Conservation (phyloP, 768 basidiomycete genomes). For the Strobilomyces echinocephalus region DNA sequence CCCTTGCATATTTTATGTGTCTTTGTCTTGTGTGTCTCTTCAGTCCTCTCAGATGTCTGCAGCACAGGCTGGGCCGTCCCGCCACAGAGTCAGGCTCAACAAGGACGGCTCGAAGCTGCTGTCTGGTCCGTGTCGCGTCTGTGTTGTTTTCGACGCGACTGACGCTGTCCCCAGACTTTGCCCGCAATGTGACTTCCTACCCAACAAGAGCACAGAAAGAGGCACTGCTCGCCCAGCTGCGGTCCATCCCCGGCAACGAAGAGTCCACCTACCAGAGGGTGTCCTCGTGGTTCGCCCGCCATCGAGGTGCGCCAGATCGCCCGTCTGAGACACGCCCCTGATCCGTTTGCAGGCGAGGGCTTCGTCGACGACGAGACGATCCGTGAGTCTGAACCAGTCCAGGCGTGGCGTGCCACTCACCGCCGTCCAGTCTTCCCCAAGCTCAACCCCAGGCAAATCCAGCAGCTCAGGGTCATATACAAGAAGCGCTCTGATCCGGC, state of each 20-base stretch:
- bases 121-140: too few species aligned
- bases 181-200: conserved; percentile 8
- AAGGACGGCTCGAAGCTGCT: conserved; percentile 8
- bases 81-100: not conserved
- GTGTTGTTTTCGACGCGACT: too few species aligned
- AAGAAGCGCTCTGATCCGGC: conserved; percentile 13
- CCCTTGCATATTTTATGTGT: not conserved
- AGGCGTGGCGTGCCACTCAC: conserved; percentile 4
- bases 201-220: conserved; percentile 14
- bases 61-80: conserved; percentile 3
- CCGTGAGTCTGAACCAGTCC: conserved; percentile 15
- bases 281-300: conserved; percentile 19
- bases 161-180: conserved; percentile 17
- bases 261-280: conserved; percentile 15
- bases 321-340: not conserved
- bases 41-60: too few species aligned
- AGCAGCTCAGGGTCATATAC: conserved; percentile 18
- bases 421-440: conserved; percentile 24
- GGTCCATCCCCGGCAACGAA: conserved; percentile 22
- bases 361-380: conserved; percentile 24
- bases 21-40: conserved; percentile 1
- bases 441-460: conserved; percentile 20
- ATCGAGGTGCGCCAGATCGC: conserved; percentile 8
- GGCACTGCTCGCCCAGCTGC: conserved; percentile 10
- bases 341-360: not conserved